These are phyloP conservation scores for Drechslerella dactyloides DNA, from an alignment of 2,329 filamentous ascomycete genomes.

Conservation along the genomic window DNA sequence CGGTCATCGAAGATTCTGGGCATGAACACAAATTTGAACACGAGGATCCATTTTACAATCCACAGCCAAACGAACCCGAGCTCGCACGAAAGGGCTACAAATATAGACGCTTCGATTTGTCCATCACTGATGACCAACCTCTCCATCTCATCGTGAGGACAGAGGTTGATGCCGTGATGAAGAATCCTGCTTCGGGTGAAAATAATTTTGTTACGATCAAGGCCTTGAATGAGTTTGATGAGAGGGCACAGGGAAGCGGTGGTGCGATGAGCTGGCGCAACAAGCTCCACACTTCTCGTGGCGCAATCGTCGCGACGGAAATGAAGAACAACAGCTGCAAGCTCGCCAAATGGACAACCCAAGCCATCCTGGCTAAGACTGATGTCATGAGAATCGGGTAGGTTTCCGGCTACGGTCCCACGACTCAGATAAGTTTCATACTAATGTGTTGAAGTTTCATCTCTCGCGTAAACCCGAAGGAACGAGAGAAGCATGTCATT, in stretches of 20 bases:
- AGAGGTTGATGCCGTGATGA: constrained; percentile 92
- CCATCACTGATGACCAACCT: constrained; percentile 90
- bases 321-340: constrained; percentile 99
- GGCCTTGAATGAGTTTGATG: constrained; percentile 98
- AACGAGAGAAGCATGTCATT: constrained; percentile 90
- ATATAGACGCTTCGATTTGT: constrained; percentile 96
- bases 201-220: constrained; percentile 92
- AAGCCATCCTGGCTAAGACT: constrained; percentile 95
- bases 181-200: constrained; percentile 89
- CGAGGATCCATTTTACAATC: constrained; percentile 97
- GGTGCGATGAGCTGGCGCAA: constrained; percentile 95
- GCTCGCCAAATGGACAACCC: constrained; percentile 94
- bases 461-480: constrained; percentile 89
- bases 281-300: constrained; percentile 91
- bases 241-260: constrained; percentile 92
- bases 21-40: constrained; percentile 82
- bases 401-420: constrained; percentile 57
- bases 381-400: constrained; percentile 98
- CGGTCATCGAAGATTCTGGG: constrained; percentile 79
- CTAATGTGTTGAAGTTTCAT: constrained; percentile 73
- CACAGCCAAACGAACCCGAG: constrained; percentile 88
- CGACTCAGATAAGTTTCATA: background rate
- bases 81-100: constrained; percentile 97
- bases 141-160: constrained; percentile 92
- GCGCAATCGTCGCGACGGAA: constrained; percentile 96